A percentile compares a stretch with the other conserved stretches of the same genome.
These are phyloP conservation scores for Yamadazyma sp. DNA, from an alignment of 805 yeast species.

Conservation along the genomic window DNA sequence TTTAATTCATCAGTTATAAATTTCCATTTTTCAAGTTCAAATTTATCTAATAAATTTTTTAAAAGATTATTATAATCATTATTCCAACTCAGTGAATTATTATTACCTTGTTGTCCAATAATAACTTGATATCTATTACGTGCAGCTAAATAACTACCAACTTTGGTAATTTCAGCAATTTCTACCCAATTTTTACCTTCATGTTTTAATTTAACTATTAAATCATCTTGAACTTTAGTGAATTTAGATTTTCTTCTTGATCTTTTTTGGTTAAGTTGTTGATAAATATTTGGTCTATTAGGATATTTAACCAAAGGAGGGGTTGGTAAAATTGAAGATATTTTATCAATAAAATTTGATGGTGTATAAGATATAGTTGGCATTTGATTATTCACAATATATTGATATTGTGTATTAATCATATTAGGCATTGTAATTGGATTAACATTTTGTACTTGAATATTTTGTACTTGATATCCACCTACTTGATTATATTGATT, in stretches of 20 bases:
- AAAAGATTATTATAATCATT: conserved; percentile 50
- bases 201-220: conserved; percentile 58
- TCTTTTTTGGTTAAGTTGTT: conserved; percentile 45
- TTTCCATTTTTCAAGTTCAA: conserved; percentile 68
- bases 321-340: conserved; percentile 30
- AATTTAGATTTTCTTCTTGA: conserved; percentile 66
- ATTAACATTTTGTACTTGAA: neutral
- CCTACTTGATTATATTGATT: too few relatives aligned
- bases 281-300: conserved; percentile 40
- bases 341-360: conserved; percentile 4
- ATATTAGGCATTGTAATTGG: neutral
- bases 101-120: conserved; percentile 77
- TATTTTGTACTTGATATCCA: neutral
- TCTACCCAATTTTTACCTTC: conserved; percentile 71
- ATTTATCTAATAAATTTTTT: conserved; percentile 58
- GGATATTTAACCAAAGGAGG: conserved; percentile 48
- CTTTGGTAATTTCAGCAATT: conserved; percentile 62
- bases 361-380: conserved; percentile 5
- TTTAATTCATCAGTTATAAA: conserved; percentile 61
- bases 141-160: conserved; percentile 69
- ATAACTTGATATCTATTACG: conserved; percentile 76
- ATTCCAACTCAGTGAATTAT: conserved; percentile 64
- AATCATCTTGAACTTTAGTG: conserved; percentile 61
- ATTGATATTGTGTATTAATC: neutral
- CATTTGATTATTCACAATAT: too few relatives aligned